Evolutionary conservation across 2,329 filamentous ascomycete genomes (phyloP).

Genomic region (Huntiella moniliformis): DNA sequence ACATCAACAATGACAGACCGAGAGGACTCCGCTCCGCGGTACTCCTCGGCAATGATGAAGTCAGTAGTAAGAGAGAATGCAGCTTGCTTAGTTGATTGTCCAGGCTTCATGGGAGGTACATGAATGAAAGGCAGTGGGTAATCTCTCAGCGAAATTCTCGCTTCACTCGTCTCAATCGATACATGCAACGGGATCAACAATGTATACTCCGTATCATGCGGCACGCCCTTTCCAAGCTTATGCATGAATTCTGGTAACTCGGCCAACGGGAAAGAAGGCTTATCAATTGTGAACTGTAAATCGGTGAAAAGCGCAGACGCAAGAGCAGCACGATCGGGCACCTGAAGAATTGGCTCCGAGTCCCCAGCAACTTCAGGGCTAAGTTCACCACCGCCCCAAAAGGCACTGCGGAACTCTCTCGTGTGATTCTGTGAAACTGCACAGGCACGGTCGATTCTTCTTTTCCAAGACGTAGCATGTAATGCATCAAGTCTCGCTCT

Average conservation of each 20-base stretch:
- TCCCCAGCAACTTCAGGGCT: slow-evolving; percentile 67
- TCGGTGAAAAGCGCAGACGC: slow-evolving; percentile 69
- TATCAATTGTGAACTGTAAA: slow-evolving; percentile 69
- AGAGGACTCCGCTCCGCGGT: slow-evolving; percentile 59
- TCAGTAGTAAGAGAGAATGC: slow-evolving; percentile 72
- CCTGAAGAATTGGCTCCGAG: slow-evolving; percentile 65
- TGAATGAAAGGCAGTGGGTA: slow-evolving; percentile 87
- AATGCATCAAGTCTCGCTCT: slow-evolving; percentile 55
- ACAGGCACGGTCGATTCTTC: slow-evolving; percentile 64
- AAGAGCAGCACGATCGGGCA: slow-evolving; percentile 68
- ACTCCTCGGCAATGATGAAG: slow-evolving; percentile 93
- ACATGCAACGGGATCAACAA: slow-evolving; percentile 80
- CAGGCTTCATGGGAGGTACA: slow-evolving; percentile 62
- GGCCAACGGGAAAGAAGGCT: slow-evolving; percentile 71
- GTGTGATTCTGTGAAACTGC: slow-evolving; percentile 52
- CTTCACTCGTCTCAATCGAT: slow-evolving; percentile 78
- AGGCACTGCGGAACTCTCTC: slow-evolving; percentile 57
- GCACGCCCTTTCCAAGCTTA: slow-evolving; percentile 90
- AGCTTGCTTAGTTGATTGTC: slow-evolving; percentile 62
- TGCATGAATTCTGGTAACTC: slow-evolving; percentile 73
- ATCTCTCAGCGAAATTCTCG: slow-evolving; percentile 68
- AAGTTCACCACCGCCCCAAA: slow-evolving; percentile 60
- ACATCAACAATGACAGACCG: slow-evolving; percentile 69
- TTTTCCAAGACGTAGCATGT: slow-evolving; percentile 83
- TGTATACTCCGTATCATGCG: slow-evolving; percentile 74